Evolutionary conservation across 345 rosid genomes (phyloP).

Genomic region (Salix arbutifolia): DNA sequence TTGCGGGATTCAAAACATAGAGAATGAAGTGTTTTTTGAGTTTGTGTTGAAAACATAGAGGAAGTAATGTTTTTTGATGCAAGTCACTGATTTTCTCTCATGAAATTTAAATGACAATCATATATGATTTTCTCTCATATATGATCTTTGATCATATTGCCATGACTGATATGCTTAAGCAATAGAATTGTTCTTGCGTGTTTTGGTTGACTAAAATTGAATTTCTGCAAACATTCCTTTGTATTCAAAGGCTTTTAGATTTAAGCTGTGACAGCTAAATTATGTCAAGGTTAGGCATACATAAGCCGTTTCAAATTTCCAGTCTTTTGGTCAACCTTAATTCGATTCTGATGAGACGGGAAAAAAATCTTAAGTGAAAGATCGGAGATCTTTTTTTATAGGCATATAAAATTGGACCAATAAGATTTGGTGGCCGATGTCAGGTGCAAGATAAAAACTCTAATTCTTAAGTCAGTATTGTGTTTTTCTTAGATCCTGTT

Average conservation of each 20-base stretch:
- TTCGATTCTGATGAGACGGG: background rate
- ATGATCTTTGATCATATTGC: background rate
- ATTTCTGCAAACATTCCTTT: background rate
- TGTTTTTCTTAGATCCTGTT: too few species aligned
- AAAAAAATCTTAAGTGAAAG: too few species aligned
- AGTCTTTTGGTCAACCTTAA: background rate
- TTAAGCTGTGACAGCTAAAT: background rate
- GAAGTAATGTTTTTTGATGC: background rate
- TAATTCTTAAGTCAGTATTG: too few species aligned
- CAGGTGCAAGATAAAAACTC: too few species aligned
- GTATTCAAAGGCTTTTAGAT: background rate
- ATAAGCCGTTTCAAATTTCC: background rate
- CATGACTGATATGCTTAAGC: background rate
- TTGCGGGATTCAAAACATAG: constrained; percentile 11
- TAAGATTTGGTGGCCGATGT: too few species aligned
- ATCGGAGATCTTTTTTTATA: too few species aligned
- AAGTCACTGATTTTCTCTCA: background rate
- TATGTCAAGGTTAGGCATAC: too few species aligned
- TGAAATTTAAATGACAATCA: background rate
- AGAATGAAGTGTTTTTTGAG: background rate
- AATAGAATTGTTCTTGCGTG: background rate
- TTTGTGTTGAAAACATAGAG: background rate
- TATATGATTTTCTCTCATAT: background rate
- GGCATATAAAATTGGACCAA: too few species aligned
- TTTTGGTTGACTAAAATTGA: too few species aligned